Evolutionary conservation across 2,329 filamentous ascomycete species (phyloP).

Genomic region (Colletotrichum zoysiae): DNA sequence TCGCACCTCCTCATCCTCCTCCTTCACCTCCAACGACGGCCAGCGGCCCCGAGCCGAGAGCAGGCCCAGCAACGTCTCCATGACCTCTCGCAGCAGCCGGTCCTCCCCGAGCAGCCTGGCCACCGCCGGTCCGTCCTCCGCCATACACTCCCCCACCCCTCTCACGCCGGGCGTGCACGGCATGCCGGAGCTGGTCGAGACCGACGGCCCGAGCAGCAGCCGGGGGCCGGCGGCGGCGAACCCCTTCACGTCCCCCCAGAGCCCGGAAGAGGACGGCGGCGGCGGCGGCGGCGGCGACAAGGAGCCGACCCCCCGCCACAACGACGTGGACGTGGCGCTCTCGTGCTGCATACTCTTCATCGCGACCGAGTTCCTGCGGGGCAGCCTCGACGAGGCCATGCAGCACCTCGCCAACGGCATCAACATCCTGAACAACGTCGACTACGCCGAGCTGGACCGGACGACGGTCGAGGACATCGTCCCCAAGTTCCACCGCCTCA

Average conservation of each 20-base stretch:
- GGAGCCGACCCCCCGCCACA: neutral
- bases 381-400: constrained; percentile 24
- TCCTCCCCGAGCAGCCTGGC: constrained; percentile 26
- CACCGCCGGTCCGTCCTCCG: neutral
- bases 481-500: constrained; percentile 30
- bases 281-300: constrained; percentile 27
- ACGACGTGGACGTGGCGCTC: constrained; percentile 48
- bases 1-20: too few species aligned
- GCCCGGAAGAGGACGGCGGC: constrained; percentile 15
- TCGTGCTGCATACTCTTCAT: constrained; percentile 64
- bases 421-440: constrained; percentile 32
- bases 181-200: constrained; percentile 10
- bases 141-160: constrained; percentile 4
- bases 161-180: neutral
- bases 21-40: neutral
- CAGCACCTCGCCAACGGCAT: constrained; percentile 34
- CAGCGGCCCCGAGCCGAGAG: neutral
- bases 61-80: neutral
- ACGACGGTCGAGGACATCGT: constrained; percentile 26
- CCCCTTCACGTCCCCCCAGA: constrained; percentile 55
- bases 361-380: constrained; percentile 64
- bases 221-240: constrained; percentile 19
- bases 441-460: constrained; percentile 23
- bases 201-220: neutral
- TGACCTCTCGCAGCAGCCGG: constrained; percentile 16